Evolutionary conservation across 768 basidiomycete species (phyloP), one percentile per base, ranked within the genome.

Genomic region (Tremella mesenterica): DNA sequence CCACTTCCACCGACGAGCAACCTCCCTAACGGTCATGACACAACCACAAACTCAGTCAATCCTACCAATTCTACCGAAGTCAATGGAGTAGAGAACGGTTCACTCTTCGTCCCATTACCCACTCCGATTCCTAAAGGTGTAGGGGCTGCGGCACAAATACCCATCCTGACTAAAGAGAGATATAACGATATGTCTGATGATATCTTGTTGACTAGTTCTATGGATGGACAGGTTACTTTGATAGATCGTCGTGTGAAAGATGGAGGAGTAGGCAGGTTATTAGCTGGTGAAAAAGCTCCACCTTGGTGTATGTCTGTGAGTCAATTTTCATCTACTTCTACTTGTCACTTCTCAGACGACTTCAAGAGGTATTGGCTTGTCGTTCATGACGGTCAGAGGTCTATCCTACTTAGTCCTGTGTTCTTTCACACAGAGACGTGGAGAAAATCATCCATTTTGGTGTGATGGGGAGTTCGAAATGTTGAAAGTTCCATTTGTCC

Each of bases 241-340:
- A 93, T 93, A 85, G 93, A 99, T 70, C 80, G 84, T 65, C 77
- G 93, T 58, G 81, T 81, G 29, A 55, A 83, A 50, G 44, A 49
- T 25, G 38, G 49, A 1, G 86, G 89, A 5, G 85, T 90, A 1
- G 90, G 89, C 27, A 77, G 89, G 60, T 75, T 96, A 50, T 85
- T 85, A 81, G 83, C 88, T 78, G 85, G 83, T 64, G 91, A 92
- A 59, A 90, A 87, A 74, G 88, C 87, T 20, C 89, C 89, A 27
- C 89, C 88, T 10, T 96, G 91, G 90, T 95, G 90, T 73, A 80
- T 93, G 65, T 91, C 91, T 58, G 93, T 96, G 73, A 67, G 82
- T 72, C 48, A 36, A 28, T 10, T 50, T 39, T 16, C 43, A 25
- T 23, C 28, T 43, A 13, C 23, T 49, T 31, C n/a, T 4, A 31